phyloP scores from a whole-genome alignment of 106 monocot genomes.

The Amphibolis antarctica region DNA sequence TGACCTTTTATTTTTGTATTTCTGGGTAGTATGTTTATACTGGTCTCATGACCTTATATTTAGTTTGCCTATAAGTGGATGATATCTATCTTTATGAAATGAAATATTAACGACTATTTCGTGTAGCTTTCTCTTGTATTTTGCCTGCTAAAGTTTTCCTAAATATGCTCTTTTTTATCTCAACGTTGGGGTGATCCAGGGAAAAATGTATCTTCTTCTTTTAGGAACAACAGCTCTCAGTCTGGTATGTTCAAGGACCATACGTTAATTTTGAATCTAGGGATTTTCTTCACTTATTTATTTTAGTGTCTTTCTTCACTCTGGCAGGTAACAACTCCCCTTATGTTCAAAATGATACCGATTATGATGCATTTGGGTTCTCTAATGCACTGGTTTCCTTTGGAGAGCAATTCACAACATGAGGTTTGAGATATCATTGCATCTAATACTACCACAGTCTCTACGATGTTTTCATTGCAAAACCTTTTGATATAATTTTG shows the following conservation, averaged over 20 bases:
- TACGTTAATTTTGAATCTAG: background rate
- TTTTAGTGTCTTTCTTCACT: too few relatives aligned
- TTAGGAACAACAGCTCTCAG: constrained; percentile 96
- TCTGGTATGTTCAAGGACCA: constrained; percentile 40
- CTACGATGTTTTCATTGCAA: background rate
- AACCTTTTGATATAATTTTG: background rate
- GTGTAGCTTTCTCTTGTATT: background rate
- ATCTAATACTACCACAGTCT: background rate
- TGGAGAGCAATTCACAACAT: constrained; percentile 43
- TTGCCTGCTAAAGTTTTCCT: background rate
- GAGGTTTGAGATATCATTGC: constrained; percentile 24
- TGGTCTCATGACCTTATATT: too few relatives aligned
- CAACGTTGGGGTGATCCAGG: constrained; percentile 27
- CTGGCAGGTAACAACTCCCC: constrained; percentile 64
- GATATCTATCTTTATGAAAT: background rate
- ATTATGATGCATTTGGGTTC: constrained; percentile 52
- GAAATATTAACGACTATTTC: background rate
- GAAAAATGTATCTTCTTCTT: constrained; percentile 88
- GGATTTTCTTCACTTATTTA: background rate
- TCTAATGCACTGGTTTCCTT: constrained; percentile 71
- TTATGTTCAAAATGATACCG: constrained; percentile 72
- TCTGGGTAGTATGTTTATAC: too few relatives aligned
- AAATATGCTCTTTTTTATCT: background rate
- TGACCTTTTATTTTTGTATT: too few relatives aligned
- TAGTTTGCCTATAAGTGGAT: background rate